phyloP scores from a whole-genome alignment of 768 basidiomycete species.

The Sporobolomyces pararoseus region DNA sequence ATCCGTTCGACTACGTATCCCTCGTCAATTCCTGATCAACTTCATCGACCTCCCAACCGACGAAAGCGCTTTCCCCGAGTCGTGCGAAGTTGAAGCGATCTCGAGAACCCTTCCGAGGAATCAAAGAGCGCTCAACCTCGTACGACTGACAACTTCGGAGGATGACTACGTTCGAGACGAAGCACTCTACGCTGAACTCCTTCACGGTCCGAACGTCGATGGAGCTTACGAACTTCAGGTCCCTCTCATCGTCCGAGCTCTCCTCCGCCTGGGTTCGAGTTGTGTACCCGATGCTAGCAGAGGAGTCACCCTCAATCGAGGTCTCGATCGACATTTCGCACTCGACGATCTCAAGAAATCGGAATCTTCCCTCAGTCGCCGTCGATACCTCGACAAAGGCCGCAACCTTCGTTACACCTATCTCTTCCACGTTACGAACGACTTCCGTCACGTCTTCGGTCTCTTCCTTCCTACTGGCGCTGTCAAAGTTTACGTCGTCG shows the following conservation, averaged over 20 bases:
- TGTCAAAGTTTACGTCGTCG: conserved; percentile 81
- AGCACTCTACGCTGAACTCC: conserved; percentile 86
- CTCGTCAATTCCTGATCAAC: conserved; percentile 89
- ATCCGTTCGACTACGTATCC: conserved; percentile 76
- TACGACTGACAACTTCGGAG: conserved; percentile 76
- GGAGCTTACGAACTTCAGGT: conserved; percentile 93
- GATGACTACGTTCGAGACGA: conserved; percentile 76
- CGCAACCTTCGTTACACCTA: conserved; percentile 70
- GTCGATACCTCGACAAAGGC: conserved; percentile 71
- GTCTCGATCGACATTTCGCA: conserved; percentile 76
- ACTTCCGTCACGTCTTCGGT: conserved; percentile 77
- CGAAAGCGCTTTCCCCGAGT: conserved; percentile 62
- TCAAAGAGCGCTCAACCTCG: conserved; percentile 70
- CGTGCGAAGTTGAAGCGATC: conserved; percentile 58
- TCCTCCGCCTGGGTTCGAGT: conserved; percentile 77
- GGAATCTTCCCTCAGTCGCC: conserved; percentile 55
- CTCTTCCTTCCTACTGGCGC: conserved; percentile 70
- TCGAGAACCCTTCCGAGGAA: conserved; percentile 74
- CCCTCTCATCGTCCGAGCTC: conserved; percentile 72
- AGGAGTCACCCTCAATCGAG: conserved; percentile 69
- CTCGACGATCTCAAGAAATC: conserved; percentile 70
- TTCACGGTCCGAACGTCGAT: conserved; percentile 89
- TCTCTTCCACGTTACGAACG: conserved; percentile 77
- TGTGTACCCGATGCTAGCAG: conserved; percentile 65
- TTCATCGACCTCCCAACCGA: conserved; percentile 64